phyloP scores from a whole-genome alignment of 106 monocot species.

The Apostasia ramifera region DNA sequence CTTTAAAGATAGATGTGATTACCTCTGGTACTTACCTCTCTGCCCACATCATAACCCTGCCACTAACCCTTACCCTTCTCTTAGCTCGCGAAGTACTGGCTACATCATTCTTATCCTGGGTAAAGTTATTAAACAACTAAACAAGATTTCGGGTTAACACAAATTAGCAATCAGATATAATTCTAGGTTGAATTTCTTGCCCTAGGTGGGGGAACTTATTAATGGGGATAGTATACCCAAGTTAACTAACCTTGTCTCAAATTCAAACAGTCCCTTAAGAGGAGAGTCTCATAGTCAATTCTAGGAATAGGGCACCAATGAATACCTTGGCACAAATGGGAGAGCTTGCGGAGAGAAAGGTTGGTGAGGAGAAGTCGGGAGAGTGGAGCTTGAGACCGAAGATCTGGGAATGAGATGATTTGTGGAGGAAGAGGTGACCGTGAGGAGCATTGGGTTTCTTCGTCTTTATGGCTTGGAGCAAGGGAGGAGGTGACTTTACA shows the following conservation, averaged over 20 bases:
- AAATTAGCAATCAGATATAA: neutral
- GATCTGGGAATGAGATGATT: constrained; percentile 40
- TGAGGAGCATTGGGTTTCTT: constrained; percentile 19
- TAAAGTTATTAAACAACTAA: no score
- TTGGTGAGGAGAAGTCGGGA: constrained; percentile 6
- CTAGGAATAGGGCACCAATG: neutral
- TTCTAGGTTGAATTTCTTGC: no score
- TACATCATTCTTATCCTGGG: no score
- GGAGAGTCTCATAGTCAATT: neutral
- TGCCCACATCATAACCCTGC: no score
- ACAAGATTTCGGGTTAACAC: neutral
- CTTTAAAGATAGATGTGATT: no score
- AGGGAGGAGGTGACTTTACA: constrained; percentile 26
- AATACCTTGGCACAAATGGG: constrained; percentile 52
- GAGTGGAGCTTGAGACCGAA: constrained; percentile 28
- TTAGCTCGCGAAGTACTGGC: no score
- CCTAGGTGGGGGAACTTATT: neutral
- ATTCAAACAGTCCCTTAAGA: neutral
- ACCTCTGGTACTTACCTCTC: no score
- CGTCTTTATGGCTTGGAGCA: constrained; percentile 20
- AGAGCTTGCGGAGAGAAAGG: constrained; percentile 2
- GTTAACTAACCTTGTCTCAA: neutral
- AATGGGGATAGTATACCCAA: neutral
- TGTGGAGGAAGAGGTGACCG: constrained; percentile 12
- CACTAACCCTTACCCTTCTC: no score